Evolutionary conservation across 2,329 filamentous ascomycete genomes (phyloP).

Genomic region (Botrytis fabae): DNA sequence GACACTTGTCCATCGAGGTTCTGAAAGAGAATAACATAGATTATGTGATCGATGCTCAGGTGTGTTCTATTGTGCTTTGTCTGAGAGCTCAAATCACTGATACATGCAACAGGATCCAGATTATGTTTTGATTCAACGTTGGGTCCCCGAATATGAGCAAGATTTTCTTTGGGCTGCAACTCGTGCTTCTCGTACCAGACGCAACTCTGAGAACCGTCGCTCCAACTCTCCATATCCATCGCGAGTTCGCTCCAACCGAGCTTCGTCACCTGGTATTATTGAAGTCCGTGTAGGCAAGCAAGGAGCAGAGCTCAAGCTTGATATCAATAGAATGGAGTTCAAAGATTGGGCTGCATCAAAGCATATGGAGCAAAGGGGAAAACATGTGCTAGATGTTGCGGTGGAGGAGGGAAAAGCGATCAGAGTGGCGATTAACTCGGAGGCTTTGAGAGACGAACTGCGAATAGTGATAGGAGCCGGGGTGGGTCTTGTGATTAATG

Average conservation of each 20-base stretch:
- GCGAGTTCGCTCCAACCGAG: not conserved
- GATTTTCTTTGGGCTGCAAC: constrained; percentile 73
- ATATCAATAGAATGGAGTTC: constrained; percentile 9
- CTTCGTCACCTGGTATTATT: not conserved
- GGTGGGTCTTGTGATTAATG: not conserved
- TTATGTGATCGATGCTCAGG: constrained; percentile 51
- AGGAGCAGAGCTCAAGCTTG: not conserved
- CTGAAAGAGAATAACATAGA: constrained; percentile 56
- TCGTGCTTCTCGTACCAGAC: constrained; percentile 47
- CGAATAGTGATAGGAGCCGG: not conserved
- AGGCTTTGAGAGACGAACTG: constrained; percentile 5
- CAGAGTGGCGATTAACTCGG: constrained; percentile 13
- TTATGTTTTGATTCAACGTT: constrained; percentile 71
- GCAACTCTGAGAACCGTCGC: not conserved
- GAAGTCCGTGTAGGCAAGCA: not conserved
- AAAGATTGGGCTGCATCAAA: not conserved
- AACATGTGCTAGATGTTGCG: constrained; percentile 21
- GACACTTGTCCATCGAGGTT: constrained; percentile 62
- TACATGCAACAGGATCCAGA: constrained; percentile 56
- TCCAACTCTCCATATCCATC: not conserved
- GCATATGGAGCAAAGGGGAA: not conserved
- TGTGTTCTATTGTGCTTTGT: not conserved
- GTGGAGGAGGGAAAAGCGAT: not conserved
- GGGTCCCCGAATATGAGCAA: constrained; percentile 70
- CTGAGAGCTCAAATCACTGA: not conserved